These are phyloP conservation scores for Aegilops bicornis DNA, from an alignment of 176 grass and related monocot species.

Conservation along the genomic window DNA sequence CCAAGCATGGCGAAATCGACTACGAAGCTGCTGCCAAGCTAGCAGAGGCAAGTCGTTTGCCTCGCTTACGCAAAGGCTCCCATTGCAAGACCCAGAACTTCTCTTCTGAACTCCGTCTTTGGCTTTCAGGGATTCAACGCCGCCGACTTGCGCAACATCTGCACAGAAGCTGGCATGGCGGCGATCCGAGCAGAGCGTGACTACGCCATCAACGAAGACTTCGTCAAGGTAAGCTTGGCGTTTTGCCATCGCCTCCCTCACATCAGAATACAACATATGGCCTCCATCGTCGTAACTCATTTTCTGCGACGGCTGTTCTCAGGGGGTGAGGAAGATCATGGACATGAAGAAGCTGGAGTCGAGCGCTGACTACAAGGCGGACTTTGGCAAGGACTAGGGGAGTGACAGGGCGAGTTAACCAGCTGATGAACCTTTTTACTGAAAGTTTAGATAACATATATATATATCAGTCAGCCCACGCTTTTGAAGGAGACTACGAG, in stretches of 20 bases:
- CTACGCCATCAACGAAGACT: neutral
- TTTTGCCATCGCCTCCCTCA: neutral
- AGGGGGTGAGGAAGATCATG: neutral
- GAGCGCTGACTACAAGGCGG: neutral
- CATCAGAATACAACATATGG: neutral
- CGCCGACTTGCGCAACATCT: neutral
- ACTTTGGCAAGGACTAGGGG: neutral
- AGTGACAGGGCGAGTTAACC: neutral
- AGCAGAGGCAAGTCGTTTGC: neutral
- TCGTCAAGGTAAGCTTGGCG: neutral
- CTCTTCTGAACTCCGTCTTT: neutral
- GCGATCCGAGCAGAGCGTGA: conserved; percentile 1
- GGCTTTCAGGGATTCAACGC: neutral
- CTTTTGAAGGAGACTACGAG: neutral
- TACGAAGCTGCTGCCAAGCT: neutral
- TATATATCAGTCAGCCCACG: neutral
- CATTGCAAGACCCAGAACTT: too few species aligned
- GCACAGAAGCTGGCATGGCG: neutral
- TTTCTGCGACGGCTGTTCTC: neutral
- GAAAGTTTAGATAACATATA: neutral
- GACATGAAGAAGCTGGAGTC: neutral
- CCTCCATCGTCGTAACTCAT: neutral
- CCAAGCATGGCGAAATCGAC: neutral
- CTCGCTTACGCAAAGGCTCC: neutral
- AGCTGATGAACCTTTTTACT: neutral